These are phyloP conservation scores for Canariomyces notabilis DNA, from an alignment of 2,329 filamentous ascomycete species.

Conservation along the genomic window DNA sequence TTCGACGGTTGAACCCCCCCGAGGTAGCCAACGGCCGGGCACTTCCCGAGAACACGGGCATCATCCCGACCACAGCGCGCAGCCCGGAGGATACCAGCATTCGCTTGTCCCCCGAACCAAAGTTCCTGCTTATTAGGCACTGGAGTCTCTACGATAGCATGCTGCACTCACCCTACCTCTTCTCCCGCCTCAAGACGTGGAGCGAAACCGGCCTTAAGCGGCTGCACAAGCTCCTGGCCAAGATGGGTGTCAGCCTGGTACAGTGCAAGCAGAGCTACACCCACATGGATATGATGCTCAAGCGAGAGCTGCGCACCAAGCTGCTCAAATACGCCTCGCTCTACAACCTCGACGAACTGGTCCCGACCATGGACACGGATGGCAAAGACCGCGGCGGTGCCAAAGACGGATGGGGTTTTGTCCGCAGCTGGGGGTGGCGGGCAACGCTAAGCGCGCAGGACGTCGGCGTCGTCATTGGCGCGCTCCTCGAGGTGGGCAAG, in stretches of 20 bases:
- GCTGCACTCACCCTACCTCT: slow-evolving; percentile 93
- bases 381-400: slow-evolving; percentile 63
- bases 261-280: slow-evolving; percentile 95
- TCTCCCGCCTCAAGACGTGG: slow-evolving; percentile 89
- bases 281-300: slow-evolving; percentile 97
- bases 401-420: slow-evolving; percentile 95
- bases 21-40: slow-evolving; percentile 56
- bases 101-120: slow-evolving; percentile 85
- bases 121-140: slow-evolving; percentile 86
- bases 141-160: slow-evolving; percentile 99
- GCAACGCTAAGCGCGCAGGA: slow-evolving; percentile 90
- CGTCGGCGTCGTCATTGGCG: slow-evolving; percentile 86
- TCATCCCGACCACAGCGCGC: slow-evolving; percentile 82
- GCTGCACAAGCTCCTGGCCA: slow-evolving; percentile 88
- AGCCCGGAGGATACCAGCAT: slow-evolving; percentile 91
- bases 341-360: slow-evolving; percentile 90
- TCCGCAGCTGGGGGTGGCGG: slow-evolving; percentile 95
- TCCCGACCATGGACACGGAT: slow-evolving; percentile 71
- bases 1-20: slow-evolving; percentile 84
- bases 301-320: slow-evolving; percentile 77
- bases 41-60: slow-evolving; percentile 64
- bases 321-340: slow-evolving; percentile 86
- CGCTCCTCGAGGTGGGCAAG: slow-evolving; percentile 86
- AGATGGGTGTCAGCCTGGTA: slow-evolving; percentile 92
- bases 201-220: slow-evolving; percentile 83